These are phyloP conservation scores for Paratinospora sagittata DNA, from an alignment of 164 flowering plant genomes.

Conservation along the genomic window DNA sequence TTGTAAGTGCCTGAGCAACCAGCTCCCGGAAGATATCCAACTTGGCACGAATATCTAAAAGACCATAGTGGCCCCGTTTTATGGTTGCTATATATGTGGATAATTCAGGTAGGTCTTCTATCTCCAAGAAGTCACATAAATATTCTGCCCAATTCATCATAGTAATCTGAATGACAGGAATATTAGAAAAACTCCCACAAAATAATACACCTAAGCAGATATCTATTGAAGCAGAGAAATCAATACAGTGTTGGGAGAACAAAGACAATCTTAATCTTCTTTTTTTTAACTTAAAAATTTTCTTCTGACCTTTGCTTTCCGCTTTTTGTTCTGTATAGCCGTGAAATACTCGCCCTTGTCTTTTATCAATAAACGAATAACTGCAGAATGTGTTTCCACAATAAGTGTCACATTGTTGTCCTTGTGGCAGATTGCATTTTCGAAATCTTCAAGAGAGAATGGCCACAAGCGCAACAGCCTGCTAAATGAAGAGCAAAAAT, in stretches of 20 bases:
- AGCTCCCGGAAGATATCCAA: constrained; percentile 56
- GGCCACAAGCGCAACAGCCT: constrained; percentile 64
- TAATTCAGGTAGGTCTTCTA: constrained; percentile 44
- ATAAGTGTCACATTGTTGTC: constrained; percentile 57
- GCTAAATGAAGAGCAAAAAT: constrained; percentile 76
- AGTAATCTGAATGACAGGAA: constrained; percentile 56
- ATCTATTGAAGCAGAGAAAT: constrained; percentile 1
- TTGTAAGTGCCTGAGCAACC: constrained; percentile 46
- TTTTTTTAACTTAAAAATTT: not conserved
- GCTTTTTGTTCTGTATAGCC: constrained; percentile 37
- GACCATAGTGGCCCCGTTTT: constrained; percentile 80
- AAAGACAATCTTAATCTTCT: not conserved
- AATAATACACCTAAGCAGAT: constrained; percentile 2
- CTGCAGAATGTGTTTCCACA: constrained; percentile 63
- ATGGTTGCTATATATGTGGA: constrained; percentile 46
- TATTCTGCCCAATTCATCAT: constrained; percentile 70
- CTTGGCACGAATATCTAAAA: constrained; percentile 56
- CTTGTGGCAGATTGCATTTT: constrained; percentile 75
- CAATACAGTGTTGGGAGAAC: not conserved
- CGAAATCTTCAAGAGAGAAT: constrained; percentile 84
- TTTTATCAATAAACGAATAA: constrained; percentile 64
- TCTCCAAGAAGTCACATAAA: constrained; percentile 79
- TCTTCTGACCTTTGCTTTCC: constrained; percentile 54
- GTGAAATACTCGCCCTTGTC: constrained; percentile 45
- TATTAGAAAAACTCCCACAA: constrained; percentile 3